Evolutionary conservation across 2,329 filamentous ascomycete species (phyloP).

Genomic region (Scytalidium sp.): DNA sequence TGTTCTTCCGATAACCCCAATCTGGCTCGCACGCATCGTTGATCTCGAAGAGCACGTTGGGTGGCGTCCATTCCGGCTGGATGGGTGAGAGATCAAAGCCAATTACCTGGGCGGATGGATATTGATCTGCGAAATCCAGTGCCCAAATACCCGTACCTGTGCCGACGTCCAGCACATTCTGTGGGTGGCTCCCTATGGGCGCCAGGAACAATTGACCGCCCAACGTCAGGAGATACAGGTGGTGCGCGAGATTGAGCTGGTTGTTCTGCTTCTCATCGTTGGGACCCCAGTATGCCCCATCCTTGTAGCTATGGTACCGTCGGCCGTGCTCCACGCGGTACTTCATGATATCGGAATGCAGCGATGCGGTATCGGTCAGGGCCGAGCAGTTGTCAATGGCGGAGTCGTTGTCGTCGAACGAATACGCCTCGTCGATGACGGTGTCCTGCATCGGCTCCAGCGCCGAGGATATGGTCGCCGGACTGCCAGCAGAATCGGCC

Average conservation of each 20-base stretch:
- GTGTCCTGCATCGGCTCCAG: conserved; percentile 7
- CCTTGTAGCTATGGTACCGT: conserved; percentile 43
- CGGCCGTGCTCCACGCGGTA: conserved; percentile 42
- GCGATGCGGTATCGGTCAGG: conserved; percentile 10
- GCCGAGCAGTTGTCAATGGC: conserved; percentile 5
- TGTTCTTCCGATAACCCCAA: conserved; percentile 39
- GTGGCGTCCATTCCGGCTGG: conserved; percentile 46
- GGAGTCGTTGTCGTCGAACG: conserved; percentile 5
- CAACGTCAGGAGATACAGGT: conserved; percentile 21
- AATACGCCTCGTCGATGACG: neutral
- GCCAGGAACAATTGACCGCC: conserved; percentile 21
- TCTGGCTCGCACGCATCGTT: conserved; percentile 51
- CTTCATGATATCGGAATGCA: conserved; percentile 21
- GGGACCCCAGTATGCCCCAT: conserved; percentile 34
- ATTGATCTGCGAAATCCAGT: conserved; percentile 31
- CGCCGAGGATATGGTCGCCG: too few relatives aligned
- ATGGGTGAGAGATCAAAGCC: conserved; percentile 32
- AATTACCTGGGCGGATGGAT: conserved; percentile 26
- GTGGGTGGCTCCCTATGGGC: conserved; percentile 25
- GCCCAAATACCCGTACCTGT: conserved; percentile 42
- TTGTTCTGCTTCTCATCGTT: conserved; percentile 28
- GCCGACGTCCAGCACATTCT: conserved; percentile 36
- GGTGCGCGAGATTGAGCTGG: conserved; percentile 24
- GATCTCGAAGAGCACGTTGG: conserved; percentile 62
- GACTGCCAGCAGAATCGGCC: too few relatives aligned